Percentiles rank a stretch among this genome's conserved stretches.
Conservation (phyloP, 495 filamentous ascomycete species). For the Trichoderma orchidacearum region DNA sequence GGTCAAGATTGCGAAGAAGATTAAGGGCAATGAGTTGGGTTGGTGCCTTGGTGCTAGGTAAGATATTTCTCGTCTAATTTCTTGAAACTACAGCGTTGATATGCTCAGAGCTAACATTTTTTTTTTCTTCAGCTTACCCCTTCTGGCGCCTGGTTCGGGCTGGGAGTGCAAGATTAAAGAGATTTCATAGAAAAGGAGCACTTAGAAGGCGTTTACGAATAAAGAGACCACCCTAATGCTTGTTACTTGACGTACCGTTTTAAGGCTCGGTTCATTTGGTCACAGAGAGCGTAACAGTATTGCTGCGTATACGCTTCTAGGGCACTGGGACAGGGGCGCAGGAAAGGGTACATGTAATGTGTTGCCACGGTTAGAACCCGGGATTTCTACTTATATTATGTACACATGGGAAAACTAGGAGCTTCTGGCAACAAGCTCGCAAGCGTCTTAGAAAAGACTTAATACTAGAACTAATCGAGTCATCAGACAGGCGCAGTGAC, state of each 20-base stretch:
- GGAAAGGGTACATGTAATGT: neutral
- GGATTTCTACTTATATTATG: neutral
- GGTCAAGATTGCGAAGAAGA: conserved; percentile 97
- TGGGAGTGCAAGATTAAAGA: conserved; percentile 36
- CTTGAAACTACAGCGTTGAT: neutral
- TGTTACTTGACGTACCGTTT: no score
- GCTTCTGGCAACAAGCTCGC: neutral
- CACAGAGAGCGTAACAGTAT: neutral
- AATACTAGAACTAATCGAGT: neutral
- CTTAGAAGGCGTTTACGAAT: neutral
- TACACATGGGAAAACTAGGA: neutral
- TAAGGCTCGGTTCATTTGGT: no score
- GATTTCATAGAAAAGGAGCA: conserved; percentile 15
- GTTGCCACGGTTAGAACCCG: neutral
- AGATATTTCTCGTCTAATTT: conserved; percentile 12
- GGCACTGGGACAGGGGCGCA: neutral
- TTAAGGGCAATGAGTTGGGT: conserved; percentile 89
- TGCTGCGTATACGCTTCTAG: neutral
- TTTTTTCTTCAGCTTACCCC: conserved; percentile 32
- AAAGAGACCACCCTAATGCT: no score
- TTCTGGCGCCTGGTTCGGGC: conserved; percentile 29
- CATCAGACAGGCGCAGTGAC: conserved; percentile 56
- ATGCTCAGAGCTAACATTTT: conserved; percentile 3
- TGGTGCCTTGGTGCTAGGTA: conserved; percentile 97
- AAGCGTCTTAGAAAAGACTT: neutral